Evolutionary conservation across 495 filamentous ascomycete genomes (phyloP), one percentile per base, ranked within the genome.

Genomic region (Oidiodendron maius): DNA sequence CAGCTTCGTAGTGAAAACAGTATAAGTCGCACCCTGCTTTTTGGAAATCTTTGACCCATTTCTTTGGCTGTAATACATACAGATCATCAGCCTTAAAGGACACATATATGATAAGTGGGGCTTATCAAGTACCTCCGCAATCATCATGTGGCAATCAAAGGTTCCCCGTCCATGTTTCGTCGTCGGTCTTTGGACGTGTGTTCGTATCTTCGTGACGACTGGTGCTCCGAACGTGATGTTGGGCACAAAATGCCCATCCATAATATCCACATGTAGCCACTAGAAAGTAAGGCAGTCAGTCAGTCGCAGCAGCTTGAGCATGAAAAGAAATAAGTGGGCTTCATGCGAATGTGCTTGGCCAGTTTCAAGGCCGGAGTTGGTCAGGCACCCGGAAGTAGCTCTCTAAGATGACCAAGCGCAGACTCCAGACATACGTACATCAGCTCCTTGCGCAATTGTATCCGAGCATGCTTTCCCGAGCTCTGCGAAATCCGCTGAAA

Each of bases 131-230:
- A 93, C 90, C 87, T 98, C 93, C 58, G 86, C 82, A 58, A 98
- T 95, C 93, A 98, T 98, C 94, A 98, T 97, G 65, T 98, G 93
- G 78, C 93, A 98, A 68, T 98, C 93, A 59, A 98, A 98, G 22
- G 93, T 96, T 20, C 93, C 93, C 59, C 80, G 84, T 3, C 84
- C 86, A 54, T 80, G 48, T 32, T 67, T 49, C 67, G 53, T 35
- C 58, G 63, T 2, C 77, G 84, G 54, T 20, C 76, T 71, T 36
- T 83, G 81, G 46, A 98, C 89, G 58, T 94, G 83, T 32, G 77
- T 74, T 30, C 93, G 84, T 47, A 98, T 93, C 70, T 89, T 94
- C 46, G 85, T 89, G 8, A 98, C 93, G 17, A 97, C 89, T 5
- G 93, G 93, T 13, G 86, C 83, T 36, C 93, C 93, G 64, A 96